phyloP scores from a whole-genome alignment of 768 basidiomycete genomes.

The Amanita inopinata region DNA sequence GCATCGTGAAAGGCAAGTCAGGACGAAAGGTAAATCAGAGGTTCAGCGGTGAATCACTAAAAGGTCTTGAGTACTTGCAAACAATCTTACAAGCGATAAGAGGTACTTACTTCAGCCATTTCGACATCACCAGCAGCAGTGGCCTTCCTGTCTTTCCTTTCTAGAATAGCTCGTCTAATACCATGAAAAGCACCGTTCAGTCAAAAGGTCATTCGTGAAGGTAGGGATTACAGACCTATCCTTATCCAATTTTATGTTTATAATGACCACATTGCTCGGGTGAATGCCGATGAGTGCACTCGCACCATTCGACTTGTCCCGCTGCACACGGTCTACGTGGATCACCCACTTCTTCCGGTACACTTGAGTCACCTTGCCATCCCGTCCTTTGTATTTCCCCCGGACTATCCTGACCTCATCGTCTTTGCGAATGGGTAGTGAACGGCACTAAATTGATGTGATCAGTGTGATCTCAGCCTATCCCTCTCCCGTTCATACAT shows the following conservation, averaged over 20 bases:
- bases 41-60: conserved; percentile 25
- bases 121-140: conserved; percentile 53
- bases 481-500: conserved; percentile 44
- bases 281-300: conserved; percentile 90
- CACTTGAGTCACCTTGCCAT: conserved; percentile 96
- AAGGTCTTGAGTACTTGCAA: conserved; percentile 11
- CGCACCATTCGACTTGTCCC: conserved; percentile 96
- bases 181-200: too few relatives aligned
- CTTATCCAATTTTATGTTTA: conserved; percentile 87
- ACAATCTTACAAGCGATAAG: neutral
- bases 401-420: conserved; percentile 96
- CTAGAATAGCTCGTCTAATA: conserved; percentile 73
- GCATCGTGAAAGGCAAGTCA: conserved; percentile 24
- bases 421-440: conserved; percentile 93
- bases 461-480: neutral
- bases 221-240: conserved; percentile 51
- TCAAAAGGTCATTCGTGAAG: too few relatives aligned
- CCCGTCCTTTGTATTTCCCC: conserved; percentile 97
- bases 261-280: conserved; percentile 95
- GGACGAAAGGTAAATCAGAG: conserved; percentile 13
- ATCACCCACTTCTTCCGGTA: conserved; percentile 99
- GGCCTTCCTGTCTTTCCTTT: conserved; percentile 70
- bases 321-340: conserved; percentile 94
- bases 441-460: conserved; percentile 52
- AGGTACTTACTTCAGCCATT: conserved; percentile 64